Base-by-base conservation (phyloP, 768 basidiomycete genomes). In the Boletus sensibilis region DNA sequence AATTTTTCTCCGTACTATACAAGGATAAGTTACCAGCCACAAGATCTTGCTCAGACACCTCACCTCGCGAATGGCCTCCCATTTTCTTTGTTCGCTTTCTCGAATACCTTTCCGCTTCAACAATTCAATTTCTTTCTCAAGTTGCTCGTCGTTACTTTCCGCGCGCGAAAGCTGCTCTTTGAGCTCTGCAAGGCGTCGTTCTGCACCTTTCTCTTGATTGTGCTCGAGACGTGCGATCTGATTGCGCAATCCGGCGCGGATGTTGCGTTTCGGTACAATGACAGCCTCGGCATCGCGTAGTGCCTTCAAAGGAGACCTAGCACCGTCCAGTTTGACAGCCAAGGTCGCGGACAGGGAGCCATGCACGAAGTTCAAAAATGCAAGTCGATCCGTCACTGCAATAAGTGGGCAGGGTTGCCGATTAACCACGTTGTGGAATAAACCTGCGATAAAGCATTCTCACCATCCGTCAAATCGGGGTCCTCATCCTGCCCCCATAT, bases 1-100 rank as follows among this genome's bases (percentile, higher is more conserved):
- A 94, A 72, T 68, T 93, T 94, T 70, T 94, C 92, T 44, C 83
- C 89, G 55, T 87, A 94, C 91, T 93, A 52, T 2, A 51, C 39
- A 43, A 38, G 27, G 8, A 27, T 60, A 9, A 65, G 51, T 23
- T 3, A 56, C 45, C 14, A 3, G 23, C 35, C 16, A 46, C n/a
- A 41, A n/a, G 9, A 25, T 27, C 21, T 29, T 33, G 50, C 12
- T 29, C 63, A 66, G 52, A 25, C 14, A 23, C 4, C 47, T 46
- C 64, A 90, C 91, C 83, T 94, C 92, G 66, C 83, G 79, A 49
- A 92, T 72, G 12, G 92, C 92, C 41, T 87, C 83, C 90, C 92
- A 94, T 62, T 90, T 92, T 40, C 77, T 68, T 44, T 77, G 75
- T 66, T 93, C 92, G 68, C 88, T 90, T 64, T 92, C 90, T 49